Evolutionary conservation across 768 basidiomycete genomes (phyloP).

Genomic region (Mycena epipterygia): DNA sequence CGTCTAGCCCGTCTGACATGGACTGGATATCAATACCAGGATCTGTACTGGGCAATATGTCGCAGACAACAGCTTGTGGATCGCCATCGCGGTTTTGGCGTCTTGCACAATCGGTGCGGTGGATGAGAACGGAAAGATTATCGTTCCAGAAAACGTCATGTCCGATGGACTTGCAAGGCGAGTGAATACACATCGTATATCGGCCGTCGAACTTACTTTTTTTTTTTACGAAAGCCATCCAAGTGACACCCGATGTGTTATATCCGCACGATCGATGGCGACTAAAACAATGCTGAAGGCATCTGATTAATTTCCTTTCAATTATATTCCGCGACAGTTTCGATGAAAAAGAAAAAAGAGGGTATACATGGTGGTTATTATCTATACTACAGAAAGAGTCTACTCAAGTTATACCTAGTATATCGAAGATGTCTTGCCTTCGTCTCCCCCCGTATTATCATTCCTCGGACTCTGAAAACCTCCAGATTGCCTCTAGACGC

Average conservation of each 20-base stretch:
- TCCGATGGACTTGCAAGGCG: slow-evolving; percentile 62
- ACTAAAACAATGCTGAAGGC: slow-evolving; percentile 6
- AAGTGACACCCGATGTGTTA: slow-evolving; percentile 23
- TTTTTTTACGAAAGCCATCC: slow-evolving; percentile 31
- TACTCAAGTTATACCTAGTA: too few relatives aligned
- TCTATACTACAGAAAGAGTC: too few relatives aligned
- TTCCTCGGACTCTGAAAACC: too few relatives aligned
- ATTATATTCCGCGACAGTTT: too few relatives aligned
- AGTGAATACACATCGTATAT: slow-evolving; percentile 30
- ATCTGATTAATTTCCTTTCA: background rate
- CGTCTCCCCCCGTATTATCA: too few relatives aligned
- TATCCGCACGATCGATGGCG: slow-evolving; percentile 14
- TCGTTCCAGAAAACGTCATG: slow-evolving; percentile 56
- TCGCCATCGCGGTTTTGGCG: slow-evolving; percentile 61
- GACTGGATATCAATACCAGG: slow-evolving; percentile 26
- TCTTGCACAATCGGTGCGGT: slow-evolving; percentile 59
- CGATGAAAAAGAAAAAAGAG: too few relatives aligned
- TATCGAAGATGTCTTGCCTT: too few relatives aligned
- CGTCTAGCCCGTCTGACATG: background rate
- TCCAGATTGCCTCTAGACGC: too few relatives aligned
- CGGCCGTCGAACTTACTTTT: background rate
- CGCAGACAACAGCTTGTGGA: slow-evolving; percentile 61
- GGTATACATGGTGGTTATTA: too few relatives aligned
- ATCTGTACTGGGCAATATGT: slow-evolving; percentile 65
- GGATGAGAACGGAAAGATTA: slow-evolving; percentile 49